These are phyloP conservation scores for Elaeagnus macrophylla DNA, from an alignment of 306 rosid species.

Conservation along the genomic window DNA sequence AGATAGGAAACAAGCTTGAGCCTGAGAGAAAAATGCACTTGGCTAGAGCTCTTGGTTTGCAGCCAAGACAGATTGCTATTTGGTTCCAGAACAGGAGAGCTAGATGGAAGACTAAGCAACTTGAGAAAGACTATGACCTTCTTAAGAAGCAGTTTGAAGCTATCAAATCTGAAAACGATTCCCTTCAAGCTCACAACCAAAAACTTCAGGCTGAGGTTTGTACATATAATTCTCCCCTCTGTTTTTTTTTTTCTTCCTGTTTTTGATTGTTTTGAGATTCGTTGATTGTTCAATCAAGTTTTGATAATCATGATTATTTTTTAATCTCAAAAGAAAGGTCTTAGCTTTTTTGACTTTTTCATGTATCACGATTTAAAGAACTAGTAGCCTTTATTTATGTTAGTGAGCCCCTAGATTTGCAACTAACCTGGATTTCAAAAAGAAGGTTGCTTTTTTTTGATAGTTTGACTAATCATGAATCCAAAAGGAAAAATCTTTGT, in stretches of 20 bases:
- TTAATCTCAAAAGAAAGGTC: slow-evolving; percentile 3
- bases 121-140: slow-evolving; percentile 83
- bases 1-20: slow-evolving; percentile 86
- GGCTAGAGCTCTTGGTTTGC: slow-evolving; percentile 79
- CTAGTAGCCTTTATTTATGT: slow-evolving; percentile 20
- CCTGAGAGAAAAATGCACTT: slow-evolving; percentile 96
- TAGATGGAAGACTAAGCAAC: slow-evolving; percentile 91
- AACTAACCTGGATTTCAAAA: neutral
- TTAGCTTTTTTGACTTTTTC: slow-evolving; percentile 31
- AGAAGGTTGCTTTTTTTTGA: neutral
- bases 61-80: slow-evolving; percentile 86
- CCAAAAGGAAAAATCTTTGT: too few relatives aligned
- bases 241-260: neutral
- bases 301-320: slow-evolving; percentile 25
- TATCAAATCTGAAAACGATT: slow-evolving; percentile 62
- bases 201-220: slow-evolving; percentile 84
- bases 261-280: neutral
- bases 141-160: slow-evolving; percentile 76
- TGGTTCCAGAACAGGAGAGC: slow-evolving; percentile 96
- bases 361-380: slow-evolving; percentile 27
- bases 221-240: neutral
- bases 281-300: slow-evolving; percentile 5
- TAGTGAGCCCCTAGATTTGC: slow-evolving; percentile 23
- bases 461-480: neutral
- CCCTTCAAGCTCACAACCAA: slow-evolving; percentile 65